phyloP scores from a whole-genome alignment of 2,329 filamentous ascomycete species.

The Chaetomiaceae sp. region DNA sequence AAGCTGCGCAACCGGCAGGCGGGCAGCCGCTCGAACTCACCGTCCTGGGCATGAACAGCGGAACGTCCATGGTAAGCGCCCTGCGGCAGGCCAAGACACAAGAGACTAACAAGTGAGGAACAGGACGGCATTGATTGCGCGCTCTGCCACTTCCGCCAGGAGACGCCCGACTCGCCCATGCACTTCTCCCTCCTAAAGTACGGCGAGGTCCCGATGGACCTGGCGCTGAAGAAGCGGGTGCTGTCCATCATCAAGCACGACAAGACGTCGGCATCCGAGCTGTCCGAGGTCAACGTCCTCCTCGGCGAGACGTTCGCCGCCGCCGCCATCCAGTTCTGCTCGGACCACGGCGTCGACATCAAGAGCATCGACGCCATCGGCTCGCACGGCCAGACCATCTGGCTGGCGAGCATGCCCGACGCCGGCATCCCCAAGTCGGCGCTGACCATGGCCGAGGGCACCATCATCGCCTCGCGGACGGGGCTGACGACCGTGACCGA shows the following conservation, averaged over 20 bases:
- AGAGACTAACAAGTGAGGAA: too few species aligned
- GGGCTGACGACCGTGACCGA: constrained; percentile 57
- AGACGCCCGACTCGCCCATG: constrained; percentile 47
- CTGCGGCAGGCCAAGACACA: too few species aligned
- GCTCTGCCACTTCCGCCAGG: constrained; percentile 52
- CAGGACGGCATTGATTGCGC: constrained; percentile 55
- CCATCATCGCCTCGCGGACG: constrained; percentile 49
- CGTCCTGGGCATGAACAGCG: constrained; percentile 52
- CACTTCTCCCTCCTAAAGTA: constrained; percentile 55
- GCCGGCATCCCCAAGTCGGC: constrained; percentile 42
- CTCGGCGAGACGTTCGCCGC: constrained; percentile 54
- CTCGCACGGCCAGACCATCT: constrained; percentile 57
- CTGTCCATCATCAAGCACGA: constrained; percentile 55
- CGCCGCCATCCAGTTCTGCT: constrained; percentile 47
- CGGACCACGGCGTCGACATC: constrained; percentile 39
- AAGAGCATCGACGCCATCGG: constrained; percentile 50
- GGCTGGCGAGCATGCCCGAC: constrained; percentile 51
- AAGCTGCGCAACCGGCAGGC: not conserved
- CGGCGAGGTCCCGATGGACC: constrained; percentile 51
- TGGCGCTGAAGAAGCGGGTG: constrained; percentile 50
- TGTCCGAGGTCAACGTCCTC: constrained; percentile 54
- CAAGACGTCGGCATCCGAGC: constrained; percentile 47
- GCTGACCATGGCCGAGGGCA: constrained; percentile 55
- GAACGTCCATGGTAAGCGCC: constrained; percentile 42
- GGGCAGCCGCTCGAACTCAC: constrained; percentile 42